Evolutionary conservation across 2,329 filamentous ascomycete genomes (phyloP), one percentile per base, ranked within the genome.

Genomic region (Aspergillus sojae): DNA sequence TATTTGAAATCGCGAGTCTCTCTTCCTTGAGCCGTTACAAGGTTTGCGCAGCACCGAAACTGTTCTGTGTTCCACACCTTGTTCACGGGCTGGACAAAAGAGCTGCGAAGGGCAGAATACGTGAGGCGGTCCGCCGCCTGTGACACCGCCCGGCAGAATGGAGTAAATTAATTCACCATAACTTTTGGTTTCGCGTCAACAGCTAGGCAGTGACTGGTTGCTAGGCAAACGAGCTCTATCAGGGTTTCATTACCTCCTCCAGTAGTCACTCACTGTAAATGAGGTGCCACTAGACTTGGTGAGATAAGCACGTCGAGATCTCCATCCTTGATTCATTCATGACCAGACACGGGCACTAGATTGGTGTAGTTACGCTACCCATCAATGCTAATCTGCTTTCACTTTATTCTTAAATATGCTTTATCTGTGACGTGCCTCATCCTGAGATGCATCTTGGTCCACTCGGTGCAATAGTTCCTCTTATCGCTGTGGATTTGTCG

Each of bases 61-160:
- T 57, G 57, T 48, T 60, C 57, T 65, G 63, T 28, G 59, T 61
- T 58, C 64, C 60, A 63, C 30, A 39, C 59, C 61, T 65, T 50
- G 62, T 57, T 58, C 61, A 50, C 60, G 48, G 48, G 48, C 26
- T 32, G 26, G 57, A 50, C 45, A 56, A 61, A 66, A 66, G 65
- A 64, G 61, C 64, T 66, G 59, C 48, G 55, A 58, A 36, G 53
- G 64, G 62, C 62, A 68, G 64, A 68, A 65, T 59, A 52, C 43
- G 60, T 58, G 61, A 57, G 60, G 59, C 50, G 30, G 32, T 57
- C 58, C 55, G 45, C 64, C 54, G 48, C 28, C 48, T 16, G 19
- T 1, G 21, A 32, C 50, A 70, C 72, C 72, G 73, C 73, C 71
- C 65, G 73, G 73, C 73, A 75, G 65, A 74, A 74, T 67, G 30